phyloP scores from a whole-genome alignment of 768 basidiomycete species.

The Mycena olivaceomarginata region DNA sequence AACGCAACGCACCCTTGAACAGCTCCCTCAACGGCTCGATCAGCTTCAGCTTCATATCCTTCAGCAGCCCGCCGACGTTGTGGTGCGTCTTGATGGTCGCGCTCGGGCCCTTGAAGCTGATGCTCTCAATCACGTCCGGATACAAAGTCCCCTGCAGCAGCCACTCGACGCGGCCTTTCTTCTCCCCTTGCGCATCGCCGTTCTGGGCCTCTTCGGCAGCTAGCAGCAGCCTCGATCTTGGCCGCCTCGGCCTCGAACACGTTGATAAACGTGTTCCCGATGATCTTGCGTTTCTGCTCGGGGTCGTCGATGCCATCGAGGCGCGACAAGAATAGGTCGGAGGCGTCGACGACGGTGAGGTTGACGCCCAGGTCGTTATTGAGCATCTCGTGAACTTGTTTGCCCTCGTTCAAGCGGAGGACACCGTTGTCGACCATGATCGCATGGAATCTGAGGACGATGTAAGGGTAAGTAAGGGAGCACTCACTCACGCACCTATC shows the following conservation, averaged over 20 bases:
- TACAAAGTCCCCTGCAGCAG: constrained; percentile 97
- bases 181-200: constrained; percentile 66
- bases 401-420: constrained; percentile 91
- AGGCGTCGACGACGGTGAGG: background rate
- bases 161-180: constrained; percentile 97
- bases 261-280: constrained; percentile 99
- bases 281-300: constrained; percentile 97
- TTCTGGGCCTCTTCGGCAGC: constrained; percentile 79
- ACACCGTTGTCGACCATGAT: constrained; percentile 99
- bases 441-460: constrained; percentile 88
- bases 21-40: constrained; percentile 98
- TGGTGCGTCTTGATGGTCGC: constrained; percentile 99
- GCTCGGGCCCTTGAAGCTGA: constrained; percentile 99
- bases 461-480: background rate
- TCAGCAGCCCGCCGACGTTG: constrained; percentile 96
- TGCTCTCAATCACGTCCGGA: constrained; percentile 99
- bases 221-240: constrained; percentile 89
- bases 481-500: constrained; percentile 76
- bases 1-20: constrained; percentile 87
- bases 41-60: constrained; percentile 98
- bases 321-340: too few relatives aligned
- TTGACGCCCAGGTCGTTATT: constrained; percentile 56
- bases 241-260: constrained; percentile 95
- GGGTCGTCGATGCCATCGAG: constrained; percentile 85
- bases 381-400: constrained; percentile 90